phyloP scores from a whole-genome alignment of 2,329 filamentous ascomycete species.

The Paecilomyces sp. region DNA sequence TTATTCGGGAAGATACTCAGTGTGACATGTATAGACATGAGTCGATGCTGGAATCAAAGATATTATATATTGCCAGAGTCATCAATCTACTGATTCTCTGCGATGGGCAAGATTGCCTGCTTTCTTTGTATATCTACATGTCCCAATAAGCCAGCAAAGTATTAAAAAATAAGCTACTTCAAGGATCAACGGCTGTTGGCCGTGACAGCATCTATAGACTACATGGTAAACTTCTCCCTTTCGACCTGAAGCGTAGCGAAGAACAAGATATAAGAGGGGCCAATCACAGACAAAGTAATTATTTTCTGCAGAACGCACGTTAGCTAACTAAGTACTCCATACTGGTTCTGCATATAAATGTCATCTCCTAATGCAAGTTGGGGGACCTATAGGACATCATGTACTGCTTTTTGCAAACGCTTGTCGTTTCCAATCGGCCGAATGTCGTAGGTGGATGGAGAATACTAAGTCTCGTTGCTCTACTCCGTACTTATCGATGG shows the following conservation, averaged over 20 bases:
- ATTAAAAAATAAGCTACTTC: no score
- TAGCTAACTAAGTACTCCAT: neutral
- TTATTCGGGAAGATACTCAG: conserved; percentile 1
- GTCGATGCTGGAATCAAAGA: neutral
- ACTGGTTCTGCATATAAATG: neutral
- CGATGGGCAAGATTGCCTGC: neutral
- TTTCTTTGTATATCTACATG: neutral
- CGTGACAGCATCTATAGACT: no score
- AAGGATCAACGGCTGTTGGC: no score
- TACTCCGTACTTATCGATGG: no score
- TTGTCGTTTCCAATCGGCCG: neutral
- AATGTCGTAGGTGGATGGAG: neutral
- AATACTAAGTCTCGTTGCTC: neutral
- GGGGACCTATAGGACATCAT: neutral
- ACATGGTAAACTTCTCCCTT: neutral
- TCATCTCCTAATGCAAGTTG: neutral
- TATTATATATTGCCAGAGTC: neutral
- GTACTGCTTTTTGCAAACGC: neutral
- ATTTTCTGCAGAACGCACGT: neutral
- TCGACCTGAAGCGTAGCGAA: neutral
- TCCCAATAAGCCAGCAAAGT: no score
- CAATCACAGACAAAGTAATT: neutral
- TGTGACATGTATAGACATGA: neutral
- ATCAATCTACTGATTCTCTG: neutral
- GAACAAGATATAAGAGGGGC: no score